Evolutionary conservation across 2,329 filamentous ascomycete genomes (phyloP).

Genomic region (Whalleya microplaca): DNA sequence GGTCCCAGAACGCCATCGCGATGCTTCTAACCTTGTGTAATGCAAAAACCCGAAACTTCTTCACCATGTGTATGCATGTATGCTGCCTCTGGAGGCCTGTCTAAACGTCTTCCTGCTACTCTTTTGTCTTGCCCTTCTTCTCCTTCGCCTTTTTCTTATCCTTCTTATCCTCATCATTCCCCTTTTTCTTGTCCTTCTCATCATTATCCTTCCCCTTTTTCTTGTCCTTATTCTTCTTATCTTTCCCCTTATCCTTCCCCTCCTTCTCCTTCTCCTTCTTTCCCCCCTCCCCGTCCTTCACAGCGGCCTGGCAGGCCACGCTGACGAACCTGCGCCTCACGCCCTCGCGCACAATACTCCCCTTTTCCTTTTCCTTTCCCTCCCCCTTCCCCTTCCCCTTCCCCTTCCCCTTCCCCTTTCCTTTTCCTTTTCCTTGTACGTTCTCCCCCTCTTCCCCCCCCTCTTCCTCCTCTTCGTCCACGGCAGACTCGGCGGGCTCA

Average conservation of each 20-base stretch:
- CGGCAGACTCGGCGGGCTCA: slow-evolving; percentile 45
- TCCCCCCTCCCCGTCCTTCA: not conserved
- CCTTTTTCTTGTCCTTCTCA: not conserved
- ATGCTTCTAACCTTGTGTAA: not conserved
- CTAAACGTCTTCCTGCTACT: slow-evolving; percentile 2
- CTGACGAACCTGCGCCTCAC: slow-evolving; percentile 28
- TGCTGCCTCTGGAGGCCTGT: too few relatives aligned
- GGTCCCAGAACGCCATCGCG: not conserved
- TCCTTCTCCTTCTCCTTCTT: slow-evolving; percentile 1
- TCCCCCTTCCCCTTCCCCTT: slow-evolving; percentile 3
- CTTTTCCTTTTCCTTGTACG: slow-evolving; percentile 26
- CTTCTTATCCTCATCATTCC: slow-evolving; percentile 6
- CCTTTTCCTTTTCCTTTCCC: not conserved
- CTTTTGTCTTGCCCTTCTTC: not conserved
- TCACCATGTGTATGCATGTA: too few relatives aligned
- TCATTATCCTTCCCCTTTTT: slow-evolving; percentile 1
- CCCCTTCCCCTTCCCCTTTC: slow-evolving; percentile 33
- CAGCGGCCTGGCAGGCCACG: slow-evolving; percentile 17
- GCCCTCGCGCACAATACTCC: slow-evolving; percentile 2
- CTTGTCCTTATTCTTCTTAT: not conserved
- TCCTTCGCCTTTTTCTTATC: not conserved
- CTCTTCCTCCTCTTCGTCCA: not conserved
- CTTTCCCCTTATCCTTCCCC: slow-evolving; percentile 4
- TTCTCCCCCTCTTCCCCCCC: slow-evolving; percentile 38
- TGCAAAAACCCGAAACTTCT: too few relatives aligned